Base-by-base conservation (phyloP, 495 filamentous ascomycete genomes). In the Tuber borchii region DNA sequence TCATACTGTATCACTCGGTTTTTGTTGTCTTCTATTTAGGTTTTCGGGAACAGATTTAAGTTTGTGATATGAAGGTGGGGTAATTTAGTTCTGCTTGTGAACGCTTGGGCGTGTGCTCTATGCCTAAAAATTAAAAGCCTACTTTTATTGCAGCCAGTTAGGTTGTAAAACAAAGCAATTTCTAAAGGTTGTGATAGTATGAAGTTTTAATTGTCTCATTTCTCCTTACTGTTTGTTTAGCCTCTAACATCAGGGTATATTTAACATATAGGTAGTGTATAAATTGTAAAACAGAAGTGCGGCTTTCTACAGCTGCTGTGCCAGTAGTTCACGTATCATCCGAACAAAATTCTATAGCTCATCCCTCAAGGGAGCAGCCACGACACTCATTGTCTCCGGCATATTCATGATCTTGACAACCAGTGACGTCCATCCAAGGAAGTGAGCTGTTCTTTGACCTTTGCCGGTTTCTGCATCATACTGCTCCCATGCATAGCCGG, bases 401-500 rank as follows among this genome's bases (percentile, higher is more conserved):
- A 99, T 94, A 61, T 88, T 88, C 95, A 98, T 97, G 81, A 99
- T 92, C 87, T 97, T 97, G 56, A 98, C 94, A 78, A 98, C 95
- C 84, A 97, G 86, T 84, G 93, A 96, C 71, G 96, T 99, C 95
- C 95, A 99, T 73, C 95, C 95, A 22, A 95, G 96, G 83, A 99
- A 99, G 86, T 98, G 95, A 85, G 97, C 94, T 37, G 94, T 98
- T 71, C 95, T 89, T 86, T 98, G 96, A 45, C 95, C 95, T 74
- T 88, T 88, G 70, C 95, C 95, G 6, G 91, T 97, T 77, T 97
- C 93, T 0, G 95, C 92, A 84, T 97, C 94, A 85, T 97, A 99
- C 85, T 99, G 95, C 83, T 99, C 95, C 96, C 96, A 99, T 16
- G 96, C 95, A 84, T 97, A 99, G 26, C 95, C 94, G 0, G 95